Evolutionary conservation across 2,329 filamentous ascomycete species (phyloP), one percentile per base, ranked within the genome.

Genomic region (Nannizzia gypsea): DNA sequence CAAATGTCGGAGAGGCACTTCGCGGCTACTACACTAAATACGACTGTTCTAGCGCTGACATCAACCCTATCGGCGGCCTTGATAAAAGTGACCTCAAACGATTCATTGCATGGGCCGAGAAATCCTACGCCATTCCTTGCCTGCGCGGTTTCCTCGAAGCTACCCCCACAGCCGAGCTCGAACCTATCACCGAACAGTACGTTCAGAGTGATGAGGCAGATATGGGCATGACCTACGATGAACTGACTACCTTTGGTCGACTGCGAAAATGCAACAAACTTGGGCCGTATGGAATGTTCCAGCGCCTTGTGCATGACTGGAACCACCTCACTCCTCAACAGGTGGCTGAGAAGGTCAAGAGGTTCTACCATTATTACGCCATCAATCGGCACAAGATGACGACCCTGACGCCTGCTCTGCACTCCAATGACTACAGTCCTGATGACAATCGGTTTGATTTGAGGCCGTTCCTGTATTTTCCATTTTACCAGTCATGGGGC

Each of bases 21-120:
- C 59, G 58, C 38, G 73, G 77, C 15, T 83, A 87, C 67, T 75
- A 85, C 28, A 88, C 85, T 3, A 88, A 88, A 72, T 87, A 88
- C 66, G 85, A 88, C 64, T 77, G 74, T 60, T 76, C 72, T 1
- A 77, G 74, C 3, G 79, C 76, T 0, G 79, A 82, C 63, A 77
- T 85, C 66, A 85, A 87, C 65, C 86, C 66, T n/a, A 71, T 72
- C 34, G 72, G 76, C 44, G 69, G 70, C 24, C 81, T 83, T 57
- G 78, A 76, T 58, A 89, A 89, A 70, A 81, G 75, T 1, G 87
- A 90, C 65, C 73, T 88, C 1, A 88, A 86, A 70, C 71, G 78
- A 2, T 89, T 90, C 72, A 85, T 89, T 60, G 73, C 73, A 6
- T 89, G 82, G 78, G 82, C 84, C 1, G 71, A 77, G 62, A 74